phyloP scores from a whole-genome alignment of 257 asterid species.

The Penstemon davidsonii region DNA sequence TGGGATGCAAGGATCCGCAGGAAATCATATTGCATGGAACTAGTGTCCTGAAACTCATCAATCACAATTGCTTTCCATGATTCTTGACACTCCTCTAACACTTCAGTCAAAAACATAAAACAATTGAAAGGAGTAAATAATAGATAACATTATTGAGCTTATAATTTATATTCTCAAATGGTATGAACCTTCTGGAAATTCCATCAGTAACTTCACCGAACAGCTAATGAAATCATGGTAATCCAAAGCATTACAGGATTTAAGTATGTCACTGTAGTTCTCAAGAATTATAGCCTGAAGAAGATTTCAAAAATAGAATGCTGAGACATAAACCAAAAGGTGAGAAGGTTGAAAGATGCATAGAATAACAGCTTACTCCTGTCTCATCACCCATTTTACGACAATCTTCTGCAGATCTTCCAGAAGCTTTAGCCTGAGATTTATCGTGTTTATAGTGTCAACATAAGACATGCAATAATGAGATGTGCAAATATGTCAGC shows the following conservation, averaged over 20 bases:
- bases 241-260: slow-evolving; percentile 94
- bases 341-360: slow-evolving; percentile 12
- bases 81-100: slow-evolving; percentile 67
- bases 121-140: slow-evolving; percentile 25
- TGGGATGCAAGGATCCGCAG: slow-evolving; percentile 75
- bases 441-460: slow-evolving; percentile 22
- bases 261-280: slow-evolving; percentile 65
- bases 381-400: slow-evolving; percentile 56
- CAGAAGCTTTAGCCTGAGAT: slow-evolving; percentile 92
- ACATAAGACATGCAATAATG: slow-evolving; percentile 23
- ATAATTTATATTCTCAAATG: slow-evolving; percentile 19
- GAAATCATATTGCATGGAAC: slow-evolving; percentile 83
- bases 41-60: slow-evolving; percentile 98
- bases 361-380: slow-evolving; percentile 63
- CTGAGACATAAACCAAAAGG: slow-evolving; percentile 26
- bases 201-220: slow-evolving; percentile 75
- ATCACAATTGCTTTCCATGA: slow-evolving; percentile 84
- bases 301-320: slow-evolving; percentile 31
- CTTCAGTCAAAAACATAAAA: slow-evolving; percentile 45
- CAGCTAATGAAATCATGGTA: slow-evolving; percentile 89
- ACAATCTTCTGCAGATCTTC: slow-evolving; percentile 73
- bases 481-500: slow-evolving; percentile 17
- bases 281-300: slow-evolving; percentile 80
- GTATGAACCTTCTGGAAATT: slow-evolving; percentile 85
- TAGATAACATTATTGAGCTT: slow-evolving; percentile 15